phyloP scores from a whole-genome alignment of 106 monocot species.

The Platanthera guangdongensis region DNA sequence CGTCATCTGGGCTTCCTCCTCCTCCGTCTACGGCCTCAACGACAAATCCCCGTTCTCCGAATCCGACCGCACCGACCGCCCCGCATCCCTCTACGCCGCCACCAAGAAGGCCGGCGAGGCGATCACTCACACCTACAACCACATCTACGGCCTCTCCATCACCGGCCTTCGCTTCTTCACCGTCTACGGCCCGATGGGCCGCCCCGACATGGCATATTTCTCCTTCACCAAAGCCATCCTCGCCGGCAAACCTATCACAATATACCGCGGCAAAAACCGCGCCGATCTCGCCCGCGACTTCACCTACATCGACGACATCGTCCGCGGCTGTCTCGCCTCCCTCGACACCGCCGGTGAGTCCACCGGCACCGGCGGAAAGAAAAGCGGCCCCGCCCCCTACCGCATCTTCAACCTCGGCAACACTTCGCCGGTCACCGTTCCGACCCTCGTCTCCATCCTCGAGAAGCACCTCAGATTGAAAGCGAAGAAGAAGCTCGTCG shows the following conservation, averaged over 20 bases:
- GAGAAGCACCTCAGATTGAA: constrained; percentile 19
- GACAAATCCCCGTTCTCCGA: constrained; percentile 38
- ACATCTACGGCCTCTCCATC: constrained; percentile 60
- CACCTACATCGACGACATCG: constrained; percentile 58
- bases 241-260: constrained; percentile 41
- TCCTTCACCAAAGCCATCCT: constrained; percentile 52
- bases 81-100: constrained; percentile 56
- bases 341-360: constrained; percentile 28
- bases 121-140: constrained; percentile 60
- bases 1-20: constrained; percentile 25
- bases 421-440: constrained; percentile 26
- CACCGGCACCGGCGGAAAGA: constrained; percentile 14
- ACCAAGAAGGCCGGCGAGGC: constrained; percentile 63
- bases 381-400: constrained; percentile 12
- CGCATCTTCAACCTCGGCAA: constrained; percentile 26
- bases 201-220: constrained; percentile 71
- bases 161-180: constrained; percentile 67
- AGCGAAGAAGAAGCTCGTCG: constrained; percentile 23
- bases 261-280: constrained; percentile 30
- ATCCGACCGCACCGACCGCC: constrained; percentile 43
- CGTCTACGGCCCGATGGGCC: constrained; percentile 59
- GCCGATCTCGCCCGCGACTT: constrained; percentile 45
- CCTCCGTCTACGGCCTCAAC: constrained; percentile 35
- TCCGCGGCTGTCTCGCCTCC: constrained; percentile 36
- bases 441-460: constrained; percentile 19